A percentile compares a stretch with the other conserved stretches of the same genome.
Evolutionary conservation across 129 eudicot species (phyloP).

Genomic region (Ambrosia trifida): DNA sequence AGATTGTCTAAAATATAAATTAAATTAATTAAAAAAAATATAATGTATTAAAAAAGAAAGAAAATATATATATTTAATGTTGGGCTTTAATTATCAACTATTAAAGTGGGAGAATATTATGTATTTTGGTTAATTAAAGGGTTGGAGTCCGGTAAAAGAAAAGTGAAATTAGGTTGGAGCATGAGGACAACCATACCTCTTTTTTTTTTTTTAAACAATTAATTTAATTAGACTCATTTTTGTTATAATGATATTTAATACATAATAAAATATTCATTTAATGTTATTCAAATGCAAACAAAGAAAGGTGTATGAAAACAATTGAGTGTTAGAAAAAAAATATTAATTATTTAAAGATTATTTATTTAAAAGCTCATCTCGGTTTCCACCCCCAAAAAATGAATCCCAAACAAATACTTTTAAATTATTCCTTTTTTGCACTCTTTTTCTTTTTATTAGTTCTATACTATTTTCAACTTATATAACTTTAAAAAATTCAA

Average conservation of each 20-base stretch:
- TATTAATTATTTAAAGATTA: slow-evolving; percentile 22
- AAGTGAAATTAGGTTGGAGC: slow-evolving; percentile 49
- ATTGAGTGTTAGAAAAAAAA: slow-evolving; percentile 38
- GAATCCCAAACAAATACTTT: slow-evolving; percentile 31
- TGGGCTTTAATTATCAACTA: slow-evolving; percentile 61
- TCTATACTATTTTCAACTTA: slow-evolving; percentile 16
- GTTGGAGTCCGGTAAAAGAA: slow-evolving; percentile 48
- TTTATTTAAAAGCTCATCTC: slow-evolving; percentile 32
- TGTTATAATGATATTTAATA: slow-evolving; percentile 21
- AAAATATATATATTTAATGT: slow-evolving; percentile 49
- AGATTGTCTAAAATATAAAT: slow-evolving; percentile 55
- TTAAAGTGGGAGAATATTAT: slow-evolving; percentile 37
- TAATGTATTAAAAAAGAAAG: slow-evolving; percentile 32
- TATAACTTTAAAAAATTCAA: background rate
- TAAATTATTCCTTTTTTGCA: slow-evolving; percentile 15
- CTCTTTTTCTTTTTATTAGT: slow-evolving; percentile 15
- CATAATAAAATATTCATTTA: slow-evolving; percentile 16
- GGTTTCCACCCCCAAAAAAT: slow-evolving; percentile 36
- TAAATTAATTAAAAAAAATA: slow-evolving; percentile 28
- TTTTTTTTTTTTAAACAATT: slow-evolving; percentile 34
- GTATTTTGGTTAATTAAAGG: slow-evolving; percentile 41
- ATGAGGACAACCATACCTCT: slow-evolving; percentile 48
- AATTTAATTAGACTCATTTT: slow-evolving; percentile 12
- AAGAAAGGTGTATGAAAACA: slow-evolving; percentile 43
- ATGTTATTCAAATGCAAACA: slow-evolving; percentile 38